Evolutionary conservation across 768 basidiomycete genomes (phyloP), one percentile per base, ranked within the genome.

Genomic region (Chalciporus chontae): DNA sequence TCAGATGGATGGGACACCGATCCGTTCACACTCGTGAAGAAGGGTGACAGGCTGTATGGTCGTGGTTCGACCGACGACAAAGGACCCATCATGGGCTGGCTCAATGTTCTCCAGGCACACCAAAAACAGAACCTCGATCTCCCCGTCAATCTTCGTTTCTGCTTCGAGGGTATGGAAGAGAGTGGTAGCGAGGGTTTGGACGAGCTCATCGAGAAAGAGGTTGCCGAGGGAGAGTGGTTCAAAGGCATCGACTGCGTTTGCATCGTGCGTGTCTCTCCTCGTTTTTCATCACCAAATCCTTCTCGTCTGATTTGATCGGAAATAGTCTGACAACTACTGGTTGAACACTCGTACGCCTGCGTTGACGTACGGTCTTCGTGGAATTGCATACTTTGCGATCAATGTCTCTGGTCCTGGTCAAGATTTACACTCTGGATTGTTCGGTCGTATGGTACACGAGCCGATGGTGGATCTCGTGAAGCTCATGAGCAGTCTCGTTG

Each of bases 141-240:
- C 17, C 94, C 94, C 3, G 90, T 97, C 23, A 96, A 97, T 65
- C 69, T 97, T 48, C 81, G 83, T 55, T 84, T 90, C 74, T 91
- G 89, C 75, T 94, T 98, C 59, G 95, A 98, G 67, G 94, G 90
- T 4, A 98, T 96, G 94, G 95, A 98, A 67, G 95, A 98, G 73
- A 86, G 79, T 53, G 94, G 94, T 5, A 90, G 87, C 37, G 89
- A 90, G 58, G 93, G 94, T 2, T 77, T 97, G 11, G 94, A 96
- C 59, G 88, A 90, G 29, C 80, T 95, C 39, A 90, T 97, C 53
- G 69, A 76, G 52, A 73, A 74, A 42, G 94, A 96, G 73, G 80
- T 82, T 10, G 73, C 78, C 37, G 76, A 78, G 40, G 85, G 85
- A 32, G 71, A 73, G 19, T 96, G 84, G 78, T 94, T 96, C 69